Percentiles rank a stretch among this genome's conserved stretches.
These are phyloP conservation scores for Colletotrichum sidae DNA, from an alignment of 2,329 filamentous ascomycete genomes.

Conservation along the genomic window DNA sequence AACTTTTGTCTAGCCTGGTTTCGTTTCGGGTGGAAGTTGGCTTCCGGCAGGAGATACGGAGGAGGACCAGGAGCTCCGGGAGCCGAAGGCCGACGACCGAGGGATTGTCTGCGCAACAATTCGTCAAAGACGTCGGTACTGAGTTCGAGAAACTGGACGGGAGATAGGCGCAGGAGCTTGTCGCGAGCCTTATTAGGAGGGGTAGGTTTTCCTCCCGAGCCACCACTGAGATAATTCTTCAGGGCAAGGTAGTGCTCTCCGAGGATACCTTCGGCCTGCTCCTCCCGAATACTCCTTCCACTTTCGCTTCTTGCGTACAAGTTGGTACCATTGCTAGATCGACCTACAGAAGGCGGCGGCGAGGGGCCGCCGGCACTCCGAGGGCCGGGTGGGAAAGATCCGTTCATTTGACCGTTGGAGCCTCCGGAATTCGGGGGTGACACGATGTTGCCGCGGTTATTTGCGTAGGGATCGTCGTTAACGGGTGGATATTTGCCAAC, in stretches of 20 bases:
- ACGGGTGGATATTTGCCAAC: constrained; percentile 73
- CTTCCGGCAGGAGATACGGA: constrained; percentile 83
- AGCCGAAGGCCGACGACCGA: constrained; percentile 65
- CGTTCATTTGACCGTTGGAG: constrained; percentile 69
- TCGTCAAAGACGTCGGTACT: constrained; percentile 99
- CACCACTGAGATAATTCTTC: constrained; percentile 80
- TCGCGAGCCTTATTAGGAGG: constrained; percentile 91
- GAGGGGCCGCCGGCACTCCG: constrained; percentile 76
- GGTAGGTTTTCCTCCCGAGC: constrained; percentile 79
- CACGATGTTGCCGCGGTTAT: constrained; percentile 69
- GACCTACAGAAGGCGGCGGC: constrained; percentile 87
- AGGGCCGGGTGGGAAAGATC: constrained; percentile 65
- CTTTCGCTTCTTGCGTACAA: constrained; percentile 76
- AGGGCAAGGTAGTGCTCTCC: constrained; percentile 85
- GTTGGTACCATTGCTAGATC: constrained; percentile 84
- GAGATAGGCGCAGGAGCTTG: constrained; percentile 89
- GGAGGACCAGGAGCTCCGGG: constrained; percentile 68
- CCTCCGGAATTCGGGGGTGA: constrained; percentile 78
- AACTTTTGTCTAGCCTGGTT: constrained; percentile 98
- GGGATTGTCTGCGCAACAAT: constrained; percentile 84
- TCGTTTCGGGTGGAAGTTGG: constrained; percentile 93
- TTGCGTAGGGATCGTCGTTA: constrained; percentile 65
- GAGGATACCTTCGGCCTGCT: constrained; percentile 73
- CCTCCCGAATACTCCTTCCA: constrained; percentile 68
- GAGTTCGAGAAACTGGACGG: constrained; percentile 95